Percentiles rank a stretch among this genome's conserved stretches.
These are phyloP conservation scores for Aristolochia contorta DNA, from an alignment of 164 flowering plant species.

Conservation along the genomic window DNA sequence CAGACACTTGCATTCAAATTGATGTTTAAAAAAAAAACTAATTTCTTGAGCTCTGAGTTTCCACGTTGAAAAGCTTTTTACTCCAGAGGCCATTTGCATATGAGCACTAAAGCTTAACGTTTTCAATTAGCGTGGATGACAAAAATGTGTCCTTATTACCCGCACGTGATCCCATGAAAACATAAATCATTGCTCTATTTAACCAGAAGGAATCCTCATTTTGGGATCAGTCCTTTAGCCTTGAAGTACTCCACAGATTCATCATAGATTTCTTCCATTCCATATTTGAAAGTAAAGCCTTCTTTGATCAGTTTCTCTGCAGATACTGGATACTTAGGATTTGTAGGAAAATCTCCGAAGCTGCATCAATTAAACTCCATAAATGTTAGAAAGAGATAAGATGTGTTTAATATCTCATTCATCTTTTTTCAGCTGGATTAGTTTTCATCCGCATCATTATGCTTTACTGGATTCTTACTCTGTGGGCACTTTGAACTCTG, in stretches of 20 bases:
- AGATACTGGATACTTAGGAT: constrained; percentile 52
- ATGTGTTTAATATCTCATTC: not conserved
- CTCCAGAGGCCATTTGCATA: no score
- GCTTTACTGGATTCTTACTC: constrained; percentile 34
- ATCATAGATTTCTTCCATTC: constrained; percentile 56
- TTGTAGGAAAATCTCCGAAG: constrained; percentile 51
- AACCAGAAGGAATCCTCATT: constrained; percentile 10
- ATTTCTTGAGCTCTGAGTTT: no score
- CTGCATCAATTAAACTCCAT: constrained; percentile 59
- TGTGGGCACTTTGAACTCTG: constrained; percentile 43
- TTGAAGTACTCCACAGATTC: constrained; percentile 50
- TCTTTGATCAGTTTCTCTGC: constrained; percentile 58
- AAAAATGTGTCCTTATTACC: no score
- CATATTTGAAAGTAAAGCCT: constrained; percentile 68
- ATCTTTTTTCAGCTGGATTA: no score
- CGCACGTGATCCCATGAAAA: no score
- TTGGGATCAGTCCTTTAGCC: constrained; percentile 33
- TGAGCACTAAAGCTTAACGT: no score
- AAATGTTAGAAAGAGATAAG: not conserved
- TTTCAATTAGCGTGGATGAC: no score
- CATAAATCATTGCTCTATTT: no score
- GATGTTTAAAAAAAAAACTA: no score
- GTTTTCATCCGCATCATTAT: not conserved
- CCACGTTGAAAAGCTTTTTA: no score
- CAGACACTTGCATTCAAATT: no score